Percentiles rank a stretch among this genome's conserved stretches.
Conservation (phyloP, 768 basidiomycete genomes). For the Phylloporus arenicola region DNA sequence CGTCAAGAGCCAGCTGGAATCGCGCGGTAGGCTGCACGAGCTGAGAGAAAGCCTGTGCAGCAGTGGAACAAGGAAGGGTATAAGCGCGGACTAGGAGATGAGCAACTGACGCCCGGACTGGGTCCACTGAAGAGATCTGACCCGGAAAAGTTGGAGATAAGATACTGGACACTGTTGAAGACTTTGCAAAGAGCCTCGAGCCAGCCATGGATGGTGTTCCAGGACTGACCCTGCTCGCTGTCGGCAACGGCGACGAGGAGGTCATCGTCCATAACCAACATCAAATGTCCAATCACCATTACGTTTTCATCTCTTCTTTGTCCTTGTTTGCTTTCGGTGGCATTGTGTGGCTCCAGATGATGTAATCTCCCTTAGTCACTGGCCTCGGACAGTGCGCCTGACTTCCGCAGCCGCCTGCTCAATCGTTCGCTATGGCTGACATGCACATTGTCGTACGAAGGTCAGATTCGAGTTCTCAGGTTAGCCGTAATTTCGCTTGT, state of each 20-base stretch:
- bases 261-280: conserved; percentile 29
- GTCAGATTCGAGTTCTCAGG: conserved; percentile 5
- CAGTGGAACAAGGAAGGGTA: conserved; percentile 70
- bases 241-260: conserved; percentile 30
- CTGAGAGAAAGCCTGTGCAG: conserved; percentile 68
- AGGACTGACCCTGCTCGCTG: conserved; percentile 29
- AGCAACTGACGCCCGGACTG: conserved; percentile 57
- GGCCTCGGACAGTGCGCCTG: background rate
- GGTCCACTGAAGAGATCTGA: conserved; percentile 34
- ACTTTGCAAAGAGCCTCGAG: conserved; percentile 30
- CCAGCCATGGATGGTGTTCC: conserved; percentile 22
- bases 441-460: conserved; percentile 2
- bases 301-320: conserved; percentile 9
- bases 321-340: conserved; percentile 21
- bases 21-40: conserved; percentile 71
- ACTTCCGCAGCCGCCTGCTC: background rate
- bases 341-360: conserved; percentile 5
- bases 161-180: conserved; percentile 30
- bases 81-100: conserved; percentile 64
- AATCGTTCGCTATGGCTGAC: conserved; percentile 5
- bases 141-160: conserved; percentile 29
- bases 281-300: background rate
- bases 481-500: conserved; percentile 2
- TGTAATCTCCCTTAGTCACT: background rate
- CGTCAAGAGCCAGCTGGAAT: conserved; percentile 81